These are phyloP conservation scores for Aspergillus bridgeri DNA, from an alignment of 495 filamentous ascomycete species.

Conservation along the genomic window DNA sequence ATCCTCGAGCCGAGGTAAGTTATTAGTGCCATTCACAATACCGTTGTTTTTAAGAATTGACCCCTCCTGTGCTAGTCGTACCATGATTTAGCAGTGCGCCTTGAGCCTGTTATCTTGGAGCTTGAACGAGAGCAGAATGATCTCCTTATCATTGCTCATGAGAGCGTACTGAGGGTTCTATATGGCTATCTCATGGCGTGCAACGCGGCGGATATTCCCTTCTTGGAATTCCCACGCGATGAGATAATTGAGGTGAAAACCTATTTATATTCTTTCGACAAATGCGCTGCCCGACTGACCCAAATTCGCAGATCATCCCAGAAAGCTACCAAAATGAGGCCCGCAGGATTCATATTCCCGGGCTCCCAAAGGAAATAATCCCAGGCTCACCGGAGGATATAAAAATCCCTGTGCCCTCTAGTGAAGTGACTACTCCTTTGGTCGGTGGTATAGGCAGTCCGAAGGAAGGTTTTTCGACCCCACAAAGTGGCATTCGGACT, in stretches of 20 bases:
- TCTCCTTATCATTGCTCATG: slow-evolving; percentile 94
- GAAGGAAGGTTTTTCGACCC: slow-evolving; percentile 38
- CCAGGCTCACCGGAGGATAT: slow-evolving; percentile 80
- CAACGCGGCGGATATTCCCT: slow-evolving; percentile 92
- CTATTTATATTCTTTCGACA: background rate
- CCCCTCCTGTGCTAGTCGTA: slow-evolving; percentile 64
- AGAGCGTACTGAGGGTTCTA: slow-evolving; percentile 90
- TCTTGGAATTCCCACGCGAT: slow-evolving; percentile 88
- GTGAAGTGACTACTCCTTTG: slow-evolving; percentile 50
- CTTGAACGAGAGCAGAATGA: slow-evolving; percentile 97
- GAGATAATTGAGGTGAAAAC: slow-evolving; percentile 84
- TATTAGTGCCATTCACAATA: background rate
- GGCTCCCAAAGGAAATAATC: slow-evolving; percentile 57
- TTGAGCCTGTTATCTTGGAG: slow-evolving; percentile 98
- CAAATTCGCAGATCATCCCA: slow-evolving; percentile 70
- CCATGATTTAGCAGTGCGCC: slow-evolving; percentile 92
- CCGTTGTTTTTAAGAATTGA: background rate
- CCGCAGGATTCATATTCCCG: slow-evolving; percentile 76
- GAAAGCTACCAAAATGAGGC: slow-evolving; percentile 95
- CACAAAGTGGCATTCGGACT: slow-evolving; percentile 40
- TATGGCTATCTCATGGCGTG: slow-evolving; percentile 99
- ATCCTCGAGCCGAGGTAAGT: slow-evolving; percentile 86
- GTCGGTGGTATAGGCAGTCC: slow-evolving; percentile 45
- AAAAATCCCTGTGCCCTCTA: slow-evolving; percentile 71
- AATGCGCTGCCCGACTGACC: background rate